Evolutionary conservation across 2,329 filamentous ascomycete species (phyloP).

Genomic region (Orbilia oligospora): DNA sequence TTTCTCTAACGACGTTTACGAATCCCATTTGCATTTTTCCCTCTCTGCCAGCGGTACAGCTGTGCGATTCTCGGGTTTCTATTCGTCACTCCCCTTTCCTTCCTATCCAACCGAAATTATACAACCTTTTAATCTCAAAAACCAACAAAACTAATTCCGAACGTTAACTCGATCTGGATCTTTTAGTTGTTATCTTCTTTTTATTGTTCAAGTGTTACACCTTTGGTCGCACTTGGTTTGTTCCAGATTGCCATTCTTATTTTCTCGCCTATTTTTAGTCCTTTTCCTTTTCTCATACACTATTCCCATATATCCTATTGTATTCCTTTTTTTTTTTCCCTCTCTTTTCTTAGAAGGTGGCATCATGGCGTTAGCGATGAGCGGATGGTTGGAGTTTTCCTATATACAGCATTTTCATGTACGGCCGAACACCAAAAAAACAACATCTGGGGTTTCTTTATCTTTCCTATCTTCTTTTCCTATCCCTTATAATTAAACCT

Average conservation of each 20-base stretch:
- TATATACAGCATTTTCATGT: slow-evolving; percentile 59
- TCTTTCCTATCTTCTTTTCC: slow-evolving; percentile 47
- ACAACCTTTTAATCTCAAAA: slow-evolving; percentile 33
- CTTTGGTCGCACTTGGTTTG: slow-evolving; percentile 16
- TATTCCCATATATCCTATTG: slow-evolving; percentile 31
- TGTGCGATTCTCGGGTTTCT: slow-evolving; percentile 22
- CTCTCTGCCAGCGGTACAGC: slow-evolving; percentile 22
- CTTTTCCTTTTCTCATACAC: slow-evolving; percentile 60
- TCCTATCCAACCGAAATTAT: slow-evolving; percentile 23
- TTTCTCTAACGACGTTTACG: slow-evolving; percentile 43
- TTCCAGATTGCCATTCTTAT: slow-evolving; percentile 59
- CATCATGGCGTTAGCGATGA: slow-evolving; percentile 61
- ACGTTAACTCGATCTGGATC: slow-evolving; percentile 33
- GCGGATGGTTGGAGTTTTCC: slow-evolving; percentile 61
- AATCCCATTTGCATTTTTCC: slow-evolving; percentile 44
- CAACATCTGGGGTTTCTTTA: slow-evolving; percentile 26
- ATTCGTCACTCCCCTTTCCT: slow-evolving; percentile 17
- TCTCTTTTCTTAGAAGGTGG: slow-evolving; percentile 57
- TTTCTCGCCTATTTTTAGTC: slow-evolving; percentile 30
- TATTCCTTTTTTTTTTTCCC: slow-evolving; percentile 50
- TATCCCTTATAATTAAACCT: slow-evolving; percentile 38
- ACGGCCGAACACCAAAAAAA: slow-evolving; percentile 59
- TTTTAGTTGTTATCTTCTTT: slow-evolving; percentile 17
- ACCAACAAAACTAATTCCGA: slow-evolving; percentile 29
- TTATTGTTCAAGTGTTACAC: slow-evolving; percentile 15